Percentiles rank a stretch among this genome's conserved stretches.
phyloP scores from a whole-genome alignment of 331 rosid species.

The Quercus phellos region DNA sequence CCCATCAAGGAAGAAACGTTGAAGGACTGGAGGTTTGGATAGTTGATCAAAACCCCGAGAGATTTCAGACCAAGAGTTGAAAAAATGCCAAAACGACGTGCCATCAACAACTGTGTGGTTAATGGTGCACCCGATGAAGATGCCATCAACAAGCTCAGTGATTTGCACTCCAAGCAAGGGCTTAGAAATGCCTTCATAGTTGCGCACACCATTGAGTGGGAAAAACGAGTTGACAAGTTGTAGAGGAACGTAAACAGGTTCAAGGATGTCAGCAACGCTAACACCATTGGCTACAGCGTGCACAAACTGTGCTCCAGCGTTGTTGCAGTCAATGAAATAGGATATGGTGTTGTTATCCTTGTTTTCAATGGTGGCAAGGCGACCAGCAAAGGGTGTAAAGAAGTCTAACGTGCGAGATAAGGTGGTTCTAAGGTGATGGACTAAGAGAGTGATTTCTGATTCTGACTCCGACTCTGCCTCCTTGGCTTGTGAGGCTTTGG shows the following conservation, averaged over 20 bases:
- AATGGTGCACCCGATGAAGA: conserved; percentile 39
- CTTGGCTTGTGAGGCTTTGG: neutral
- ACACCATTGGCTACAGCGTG: conserved; percentile 1
- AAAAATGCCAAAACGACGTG: conserved; percentile 56
- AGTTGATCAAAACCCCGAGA: neutral
- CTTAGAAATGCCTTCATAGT: conserved; percentile 28
- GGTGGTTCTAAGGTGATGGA: conserved; percentile 8
- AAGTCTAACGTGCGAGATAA: neutral
- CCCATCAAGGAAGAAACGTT: neutral
- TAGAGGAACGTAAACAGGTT: neutral
- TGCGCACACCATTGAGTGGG: neutral
- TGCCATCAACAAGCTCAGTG: conserved; percentile 42
- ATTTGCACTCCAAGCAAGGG: conserved; percentile 44
- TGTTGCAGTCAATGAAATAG: conserved; percentile 2
- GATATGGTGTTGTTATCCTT: conserved; percentile 1
- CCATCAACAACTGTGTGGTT: conserved; percentile 44
- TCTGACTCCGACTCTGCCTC: too few relatives aligned
- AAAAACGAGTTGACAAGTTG: conserved; percentile 3
- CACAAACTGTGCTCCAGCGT: neutral
- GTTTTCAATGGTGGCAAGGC: neutral
- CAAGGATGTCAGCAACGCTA: neutral
- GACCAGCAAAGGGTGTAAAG: conserved; percentile 16
- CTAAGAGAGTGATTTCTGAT: neutral
- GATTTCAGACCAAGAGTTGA: conserved; percentile 32
- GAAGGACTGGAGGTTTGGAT: neutral